Base-by-base conservation (phyloP, 495 filamentous ascomycete species). In the Acidiella bohemica region DNA sequence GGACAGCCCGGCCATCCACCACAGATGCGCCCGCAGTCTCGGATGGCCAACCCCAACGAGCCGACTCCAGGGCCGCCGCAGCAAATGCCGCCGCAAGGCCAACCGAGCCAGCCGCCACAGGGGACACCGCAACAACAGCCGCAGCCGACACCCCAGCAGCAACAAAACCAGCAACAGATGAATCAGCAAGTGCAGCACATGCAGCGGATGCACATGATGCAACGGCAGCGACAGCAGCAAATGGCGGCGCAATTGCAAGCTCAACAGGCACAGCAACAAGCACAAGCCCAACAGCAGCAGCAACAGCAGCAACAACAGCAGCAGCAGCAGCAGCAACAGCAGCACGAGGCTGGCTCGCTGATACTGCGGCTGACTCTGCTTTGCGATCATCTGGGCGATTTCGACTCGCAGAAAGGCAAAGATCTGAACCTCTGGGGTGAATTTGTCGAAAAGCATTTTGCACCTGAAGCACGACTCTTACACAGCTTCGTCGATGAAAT, bases 381-480 rank as follows among this genome's bases (percentile, higher is more conserved):
- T 49, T 69, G 71, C 17, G 80, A 88, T 51, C 62, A 78, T 35
- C 59, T 93, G 9, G 79, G 78, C 47, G 66, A 64, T 36, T 83
- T 79, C 52, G 58, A 62, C 22, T 71, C 79, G 60, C 58, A 72
- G 13, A 44, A 21, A 24, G 36, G 67, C 26, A 73, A 75, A 23
- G 77, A 81, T 51, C 53, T 86, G 2, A 25, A 53, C 2, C 80
- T 80, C 41, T 94, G 86, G 85, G 67, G 78, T 41, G 42, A 49
- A 9, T 86, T 92, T 49, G 81, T 88, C 11, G 71, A 76, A 18
- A 67, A 62, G 27, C 87, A 83, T 62, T 93, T 87, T 59, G 75
- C 83, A 0, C 67, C 67, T 0, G 68, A 67, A 5, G 81, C 81
- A 9, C 48, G 48, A 10, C 23, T 71, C 78, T 16, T 73, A 84